Evolutionary conservation across 1,139 yeast species (phyloP).

Genomic region (Yamadazyma triangularis): DNA sequence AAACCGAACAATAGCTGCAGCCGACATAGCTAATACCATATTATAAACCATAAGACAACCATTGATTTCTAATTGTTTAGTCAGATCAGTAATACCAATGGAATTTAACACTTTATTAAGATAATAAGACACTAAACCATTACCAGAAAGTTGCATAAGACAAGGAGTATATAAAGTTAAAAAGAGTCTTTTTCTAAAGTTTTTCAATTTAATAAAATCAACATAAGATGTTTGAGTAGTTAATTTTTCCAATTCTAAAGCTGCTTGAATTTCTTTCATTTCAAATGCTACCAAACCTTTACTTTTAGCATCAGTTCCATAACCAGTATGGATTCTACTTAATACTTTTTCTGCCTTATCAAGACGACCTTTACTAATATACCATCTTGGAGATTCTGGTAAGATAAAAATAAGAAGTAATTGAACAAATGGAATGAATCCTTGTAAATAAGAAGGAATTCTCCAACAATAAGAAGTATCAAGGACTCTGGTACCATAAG

Average conservation of each 20-base stretch:
- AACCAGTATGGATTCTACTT: slow-evolving; percentile 37
- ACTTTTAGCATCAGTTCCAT: slow-evolving; percentile 23
- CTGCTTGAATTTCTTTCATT: slow-evolving; percentile 39
- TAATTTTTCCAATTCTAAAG: slow-evolving; percentile 30
- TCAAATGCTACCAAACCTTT: slow-evolving; percentile 39
- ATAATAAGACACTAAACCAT: slow-evolving; percentile 50
- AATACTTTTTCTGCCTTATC: slow-evolving; percentile 39
- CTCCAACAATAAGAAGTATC: slow-evolving; percentile 25
- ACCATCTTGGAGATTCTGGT: slow-evolving; percentile 40
- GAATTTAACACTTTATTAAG: slow-evolving; percentile 43
- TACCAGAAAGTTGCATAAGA: slow-evolving; percentile 48
- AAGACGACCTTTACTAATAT: slow-evolving; percentile 29
- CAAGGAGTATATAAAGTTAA: slow-evolving; percentile 28
- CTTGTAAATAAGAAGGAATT: slow-evolving; percentile 43
- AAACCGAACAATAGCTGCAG: slow-evolving; percentile 24
- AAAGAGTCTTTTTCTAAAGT: slow-evolving; percentile 43
- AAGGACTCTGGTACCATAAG: slow-evolving; percentile 9
- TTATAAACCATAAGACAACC: slow-evolving; percentile 42
- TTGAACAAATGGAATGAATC: slow-evolving; percentile 24
- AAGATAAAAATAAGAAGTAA: slow-evolving; percentile 21
- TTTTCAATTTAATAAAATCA: slow-evolving; percentile 30
- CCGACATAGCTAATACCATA: slow-evolving; percentile 28
- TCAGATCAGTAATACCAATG: slow-evolving; percentile 43
- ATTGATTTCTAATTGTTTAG: slow-evolving; percentile 44
- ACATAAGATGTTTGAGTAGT: slow-evolving; percentile 23